phyloP scores from a whole-genome alignment of 1,139 yeast species.

The Keqinozyma sinolaborantium region DNA sequence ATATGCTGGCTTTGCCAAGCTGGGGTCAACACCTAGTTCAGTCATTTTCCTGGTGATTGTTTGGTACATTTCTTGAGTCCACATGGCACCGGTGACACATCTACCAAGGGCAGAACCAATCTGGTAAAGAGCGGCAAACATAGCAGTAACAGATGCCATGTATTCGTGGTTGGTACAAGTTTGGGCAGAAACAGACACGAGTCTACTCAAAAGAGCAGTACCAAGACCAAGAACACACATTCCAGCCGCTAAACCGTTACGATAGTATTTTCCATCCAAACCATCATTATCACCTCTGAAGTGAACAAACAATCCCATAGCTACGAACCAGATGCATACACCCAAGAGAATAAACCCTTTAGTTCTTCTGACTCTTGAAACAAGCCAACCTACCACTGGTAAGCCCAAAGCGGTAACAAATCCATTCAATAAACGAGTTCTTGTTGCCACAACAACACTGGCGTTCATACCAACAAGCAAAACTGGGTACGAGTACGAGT shows the following conservation, averaged over 20 bases:
- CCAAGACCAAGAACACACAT: slow-evolving; percentile 68
- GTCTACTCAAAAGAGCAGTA: slow-evolving; percentile 67
- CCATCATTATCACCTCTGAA: slow-evolving; percentile 52
- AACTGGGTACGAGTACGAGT: slow-evolving; percentile 63
- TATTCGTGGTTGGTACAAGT: slow-evolving; percentile 60
- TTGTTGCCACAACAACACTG: slow-evolving; percentile 56
- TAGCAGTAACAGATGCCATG: slow-evolving; percentile 60
- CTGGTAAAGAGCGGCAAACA: slow-evolving; percentile 52
- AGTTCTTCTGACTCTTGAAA: slow-evolving; percentile 49
- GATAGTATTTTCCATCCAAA: slow-evolving; percentile 22
- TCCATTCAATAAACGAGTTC: slow-evolving; percentile 60
- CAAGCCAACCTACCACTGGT: slow-evolving; percentile 54
- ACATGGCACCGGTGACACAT: slow-evolving; percentile 60
- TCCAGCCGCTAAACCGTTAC: slow-evolving; percentile 63
- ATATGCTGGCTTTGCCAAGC: slow-evolving; percentile 44
- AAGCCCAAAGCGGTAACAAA: slow-evolving; percentile 65
- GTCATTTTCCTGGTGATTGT: slow-evolving; percentile 8
- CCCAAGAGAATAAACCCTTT: slow-evolving; percentile 64
- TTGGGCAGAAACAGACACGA: slow-evolving; percentile 63
- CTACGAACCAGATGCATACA: slow-evolving; percentile 48
- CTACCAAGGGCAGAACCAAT: slow-evolving; percentile 59
- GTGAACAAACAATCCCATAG: slow-evolving; percentile 56
- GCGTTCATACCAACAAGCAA: slow-evolving; percentile 61
- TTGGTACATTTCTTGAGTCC: slow-evolving; percentile 38
- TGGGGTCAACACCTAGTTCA: slow-evolving; percentile 7